These are phyloP conservation scores for Suaeda aralocaspica DNA, from an alignment of 148 eudicot genomes.

Conservation along the genomic window DNA sequence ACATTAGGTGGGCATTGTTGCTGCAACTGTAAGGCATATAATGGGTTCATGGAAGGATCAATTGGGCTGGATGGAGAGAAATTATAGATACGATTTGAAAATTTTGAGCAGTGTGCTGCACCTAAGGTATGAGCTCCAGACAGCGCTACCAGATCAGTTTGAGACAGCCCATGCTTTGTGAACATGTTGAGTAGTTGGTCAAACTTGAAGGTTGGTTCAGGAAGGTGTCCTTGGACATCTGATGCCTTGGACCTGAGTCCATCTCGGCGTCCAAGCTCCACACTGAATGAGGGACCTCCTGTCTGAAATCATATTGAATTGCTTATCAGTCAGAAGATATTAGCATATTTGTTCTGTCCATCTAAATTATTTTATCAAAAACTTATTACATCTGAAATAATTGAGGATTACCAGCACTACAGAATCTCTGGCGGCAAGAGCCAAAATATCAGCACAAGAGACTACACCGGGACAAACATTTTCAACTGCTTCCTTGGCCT, in stretches of 20 bases:
- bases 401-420: slow-evolving; percentile 47
- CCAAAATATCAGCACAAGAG: slow-evolving; percentile 81
- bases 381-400: no score
- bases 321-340: neutral
- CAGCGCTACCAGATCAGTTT: slow-evolving; percentile 54
- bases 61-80: slow-evolving; percentile 41
- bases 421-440: slow-evolving; percentile 69
- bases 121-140: slow-evolving; percentile 66
- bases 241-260: slow-evolving; percentile 58
- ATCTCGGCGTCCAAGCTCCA: slow-evolving; percentile 68
- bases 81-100: slow-evolving; percentile 43
- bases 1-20: slow-evolving; percentile 43
- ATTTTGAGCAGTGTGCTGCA: slow-evolving; percentile 53
- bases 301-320: slow-evolving; percentile 5
- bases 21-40: slow-evolving; percentile 45
- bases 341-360: no score
- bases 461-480: slow-evolving; percentile 68
- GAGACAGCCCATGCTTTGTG: slow-evolving; percentile 36
- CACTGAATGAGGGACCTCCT: slow-evolving; percentile 52
- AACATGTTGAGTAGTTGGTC: slow-evolving; percentile 41
- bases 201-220: slow-evolving; percentile 40
- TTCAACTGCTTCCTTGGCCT: slow-evolving; percentile 76
- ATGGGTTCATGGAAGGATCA: slow-evolving; percentile 51
- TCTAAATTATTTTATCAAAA: no score
- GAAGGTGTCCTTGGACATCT: slow-evolving; percentile 46